Conservation (phyloP, 2,329 filamentous ascomycete species). For the Trichoderma cornu-damae region DNA sequence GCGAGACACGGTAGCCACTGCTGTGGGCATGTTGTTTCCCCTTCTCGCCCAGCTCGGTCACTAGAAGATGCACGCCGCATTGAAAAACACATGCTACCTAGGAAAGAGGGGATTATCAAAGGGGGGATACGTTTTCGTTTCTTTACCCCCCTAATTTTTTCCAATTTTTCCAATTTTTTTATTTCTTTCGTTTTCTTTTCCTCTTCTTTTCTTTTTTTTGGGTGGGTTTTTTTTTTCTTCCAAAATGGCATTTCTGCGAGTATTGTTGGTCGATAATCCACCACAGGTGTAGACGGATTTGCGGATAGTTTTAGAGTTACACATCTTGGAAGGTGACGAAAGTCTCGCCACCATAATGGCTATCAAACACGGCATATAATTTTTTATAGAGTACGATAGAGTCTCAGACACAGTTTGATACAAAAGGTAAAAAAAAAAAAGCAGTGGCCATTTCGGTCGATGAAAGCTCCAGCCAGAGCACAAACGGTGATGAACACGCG, state of each 20-base stretch:
- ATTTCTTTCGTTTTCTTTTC: not conserved
- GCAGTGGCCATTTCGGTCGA: not conserved
- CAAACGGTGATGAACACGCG: not conserved
- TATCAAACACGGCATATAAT: not conserved
- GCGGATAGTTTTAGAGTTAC: not conserved
- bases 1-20: conserved; percentile 64
- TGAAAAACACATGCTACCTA: not conserved
- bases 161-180: not conserved
- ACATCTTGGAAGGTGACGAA: not conserved
- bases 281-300: conserved; percentile 4
- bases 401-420: not conserved
- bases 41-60: conserved; percentile 74
- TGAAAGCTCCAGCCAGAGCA: not conserved
- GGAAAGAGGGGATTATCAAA: not conserved
- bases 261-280: not conserved
- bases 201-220: not conserved
- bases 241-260: not conserved
- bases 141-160: no score
- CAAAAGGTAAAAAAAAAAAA: not conserved
- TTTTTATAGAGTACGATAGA: conserved; percentile 9
- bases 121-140: not conserved
- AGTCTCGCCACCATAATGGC: not conserved
- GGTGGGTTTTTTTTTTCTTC: not conserved
- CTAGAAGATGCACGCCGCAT: conserved; percentile 34
- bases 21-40: conserved; percentile 72